Percentiles rank a stretch among this genome's conserved stretches.
phyloP scores from a whole-genome alignment of 73 alveolate species.

The Blepharisma stoltei region DNA sequence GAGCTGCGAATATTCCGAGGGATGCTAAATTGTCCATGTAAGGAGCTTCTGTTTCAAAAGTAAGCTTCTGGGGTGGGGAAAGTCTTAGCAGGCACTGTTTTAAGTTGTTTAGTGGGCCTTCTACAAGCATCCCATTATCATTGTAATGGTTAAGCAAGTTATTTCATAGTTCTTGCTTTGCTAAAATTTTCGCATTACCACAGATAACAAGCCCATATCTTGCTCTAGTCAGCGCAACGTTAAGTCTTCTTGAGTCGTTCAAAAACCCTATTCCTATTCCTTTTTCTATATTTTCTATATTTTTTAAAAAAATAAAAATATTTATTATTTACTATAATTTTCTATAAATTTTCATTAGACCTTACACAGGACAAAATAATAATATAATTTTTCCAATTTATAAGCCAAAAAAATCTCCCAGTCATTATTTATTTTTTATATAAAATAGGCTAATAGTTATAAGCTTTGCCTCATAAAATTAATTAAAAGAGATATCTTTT shows the following conservation, averaged over 20 bases:
- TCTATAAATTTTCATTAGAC: slow-evolving; percentile 84
- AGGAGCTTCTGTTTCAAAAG: slow-evolving; percentile 51
- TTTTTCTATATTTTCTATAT: no score
- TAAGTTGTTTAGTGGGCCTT: slow-evolving; percentile 82
- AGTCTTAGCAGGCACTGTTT: slow-evolving; percentile 60
- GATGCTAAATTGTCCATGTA: slow-evolving; percentile 6
- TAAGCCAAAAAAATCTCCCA: slow-evolving; percentile 31
- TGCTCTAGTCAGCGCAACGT: slow-evolving; percentile 99
- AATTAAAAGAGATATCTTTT: no score
- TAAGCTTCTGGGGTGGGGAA: slow-evolving; percentile 60
- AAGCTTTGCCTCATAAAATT: no score
- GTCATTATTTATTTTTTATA: not conserved
- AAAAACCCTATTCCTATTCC: slow-evolving; percentile 98
- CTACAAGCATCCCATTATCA: slow-evolving; percentile 90
- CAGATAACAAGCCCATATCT: slow-evolving; percentile 96
- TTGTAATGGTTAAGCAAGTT: slow-evolving; percentile 94
- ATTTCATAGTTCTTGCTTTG: slow-evolving; percentile 77
- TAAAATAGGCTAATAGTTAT: not conserved
- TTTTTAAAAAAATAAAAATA: no score
- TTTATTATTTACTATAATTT: no score
- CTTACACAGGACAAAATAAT: slow-evolving; percentile 98
- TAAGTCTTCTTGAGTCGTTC: slow-evolving; percentile 98
- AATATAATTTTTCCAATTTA: no score
- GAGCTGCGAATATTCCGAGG: slow-evolving; percentile 13
- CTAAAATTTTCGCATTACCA: slow-evolving; percentile 96